These are phyloP conservation scores for Eucalyptus pauciflora DNA, from an alignment of 345 rosid genomes.

Conservation along the genomic window DNA sequence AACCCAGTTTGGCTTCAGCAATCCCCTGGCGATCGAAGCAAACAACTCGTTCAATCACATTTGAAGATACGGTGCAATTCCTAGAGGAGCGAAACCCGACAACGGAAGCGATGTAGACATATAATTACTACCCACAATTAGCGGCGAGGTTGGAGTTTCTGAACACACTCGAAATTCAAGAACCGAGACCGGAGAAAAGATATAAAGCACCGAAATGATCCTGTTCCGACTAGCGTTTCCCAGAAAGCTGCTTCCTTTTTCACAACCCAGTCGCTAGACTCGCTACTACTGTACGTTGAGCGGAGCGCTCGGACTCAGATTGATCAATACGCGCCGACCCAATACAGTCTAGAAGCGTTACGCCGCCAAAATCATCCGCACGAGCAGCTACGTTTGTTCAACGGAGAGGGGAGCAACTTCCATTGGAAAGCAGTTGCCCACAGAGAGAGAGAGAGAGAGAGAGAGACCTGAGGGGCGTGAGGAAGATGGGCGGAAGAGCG, in stretches of 20 bases:
- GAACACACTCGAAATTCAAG: not conserved
- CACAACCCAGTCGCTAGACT: not conserved
- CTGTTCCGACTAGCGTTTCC: not conserved
- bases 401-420: rapidly evolving
- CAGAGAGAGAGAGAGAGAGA: not conserved
- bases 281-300: not conserved
- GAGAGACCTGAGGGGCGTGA: not conserved
- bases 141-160: not conserved
- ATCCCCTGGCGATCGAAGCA: slow-evolving; percentile 4
- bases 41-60: not conserved
- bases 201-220: not conserved
- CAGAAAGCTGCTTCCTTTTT: not conserved
- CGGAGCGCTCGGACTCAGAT: not conserved
- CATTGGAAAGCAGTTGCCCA: not conserved
- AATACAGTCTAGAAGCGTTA: not conserved
- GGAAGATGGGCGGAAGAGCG: not conserved
- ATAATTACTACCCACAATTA: not conserved
- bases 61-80: not conserved
- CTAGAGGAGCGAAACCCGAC: not conserved
- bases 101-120: not conserved
- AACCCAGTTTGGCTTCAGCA: slow-evolving; percentile 8
- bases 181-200: not conserved
- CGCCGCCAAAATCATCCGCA: not conserved
- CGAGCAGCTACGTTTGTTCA: not conserved
- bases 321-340: not conserved